These are phyloP conservation scores for Aspergillus pseudoterreus DNA, from an alignment of 2,329 filamentous ascomycete genomes.

Conservation along the genomic window DNA sequence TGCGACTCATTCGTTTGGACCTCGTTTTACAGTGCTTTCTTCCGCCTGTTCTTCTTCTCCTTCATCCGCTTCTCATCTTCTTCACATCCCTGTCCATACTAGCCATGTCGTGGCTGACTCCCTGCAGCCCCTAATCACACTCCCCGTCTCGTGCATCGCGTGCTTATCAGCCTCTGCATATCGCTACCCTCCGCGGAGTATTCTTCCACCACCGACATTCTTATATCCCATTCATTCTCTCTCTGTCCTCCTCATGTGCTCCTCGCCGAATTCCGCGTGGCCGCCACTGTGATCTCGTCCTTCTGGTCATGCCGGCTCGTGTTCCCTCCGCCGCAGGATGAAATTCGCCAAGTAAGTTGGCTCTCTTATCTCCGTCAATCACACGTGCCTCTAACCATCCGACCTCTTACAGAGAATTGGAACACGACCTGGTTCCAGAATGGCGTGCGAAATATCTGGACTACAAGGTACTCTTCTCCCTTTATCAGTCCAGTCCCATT, in stretches of 20 bases:
- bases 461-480: conserved; percentile 65
- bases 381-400: conserved; percentile 13
- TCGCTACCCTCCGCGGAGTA: not conserved
- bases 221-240: not conserved
- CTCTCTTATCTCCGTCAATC: conserved; percentile 10
- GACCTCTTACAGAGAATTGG: conserved; percentile 60
- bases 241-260: not conserved
- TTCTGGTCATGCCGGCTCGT: conserved; percentile 16
- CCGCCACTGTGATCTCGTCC: not conserved
- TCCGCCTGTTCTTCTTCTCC: not conserved
- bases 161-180: not conserved
- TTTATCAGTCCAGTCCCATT: not conserved
- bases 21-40: no score
- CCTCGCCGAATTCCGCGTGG: not conserved
- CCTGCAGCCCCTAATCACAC: no score
- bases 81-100: not conserved
- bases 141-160: no score
- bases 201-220: not conserved
- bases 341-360: conserved; percentile 58
- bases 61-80: not conserved
- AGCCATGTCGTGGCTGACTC: no score
- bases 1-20: no score
- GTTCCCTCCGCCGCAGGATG: conserved; percentile 39
- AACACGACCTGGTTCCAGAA: conserved; percentile 85
- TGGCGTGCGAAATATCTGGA: conserved; percentile 93